These are phyloP conservation scores for Gossypium gossypioides DNA, from an alignment of 441 rosid species.

Conservation along the genomic window DNA sequence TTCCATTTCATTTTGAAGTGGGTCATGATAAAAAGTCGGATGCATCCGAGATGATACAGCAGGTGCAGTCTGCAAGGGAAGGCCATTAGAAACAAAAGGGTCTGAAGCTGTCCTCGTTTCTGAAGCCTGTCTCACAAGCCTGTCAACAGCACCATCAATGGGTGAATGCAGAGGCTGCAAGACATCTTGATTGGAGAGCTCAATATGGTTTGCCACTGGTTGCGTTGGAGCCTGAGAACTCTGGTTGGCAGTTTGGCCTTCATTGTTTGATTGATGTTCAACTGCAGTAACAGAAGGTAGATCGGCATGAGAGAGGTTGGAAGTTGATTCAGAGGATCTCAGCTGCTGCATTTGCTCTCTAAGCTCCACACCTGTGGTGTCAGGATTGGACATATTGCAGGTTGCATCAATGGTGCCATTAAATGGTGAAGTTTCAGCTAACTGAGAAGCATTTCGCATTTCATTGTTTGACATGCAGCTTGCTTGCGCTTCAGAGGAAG, in stretches of 20 bases:
- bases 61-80: constrained; percentile 21
- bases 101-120: constrained; percentile 18
- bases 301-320: constrained; percentile 5
- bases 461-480: constrained; percentile 25
- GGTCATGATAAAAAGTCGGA: constrained; percentile 34
- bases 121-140: constrained; percentile 12
- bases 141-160: constrained; percentile 8
- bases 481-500: constrained; percentile 23
- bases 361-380: constrained; percentile 11
- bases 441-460: constrained; percentile 21
- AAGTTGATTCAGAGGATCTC: constrained; percentile 11
- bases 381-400: constrained; percentile 19
- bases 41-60: constrained; percentile 29
- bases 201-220: constrained; percentile 23
- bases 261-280: constrained; percentile 20
- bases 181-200: constrained; percentile 15
- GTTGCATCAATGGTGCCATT: constrained; percentile 15
- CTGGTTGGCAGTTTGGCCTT: constrained; percentile 16
- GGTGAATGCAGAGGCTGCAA: constrained; percentile 24
- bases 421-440: constrained; percentile 22
- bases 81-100: constrained; percentile 21
- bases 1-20: constrained; percentile 76
- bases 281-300: constrained; percentile 21
- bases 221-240: constrained; percentile 18
- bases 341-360: constrained; percentile 5